Conservation (phyloP, 2,329 filamentous ascomycete species). For the Fusarium humuli region DNA sequence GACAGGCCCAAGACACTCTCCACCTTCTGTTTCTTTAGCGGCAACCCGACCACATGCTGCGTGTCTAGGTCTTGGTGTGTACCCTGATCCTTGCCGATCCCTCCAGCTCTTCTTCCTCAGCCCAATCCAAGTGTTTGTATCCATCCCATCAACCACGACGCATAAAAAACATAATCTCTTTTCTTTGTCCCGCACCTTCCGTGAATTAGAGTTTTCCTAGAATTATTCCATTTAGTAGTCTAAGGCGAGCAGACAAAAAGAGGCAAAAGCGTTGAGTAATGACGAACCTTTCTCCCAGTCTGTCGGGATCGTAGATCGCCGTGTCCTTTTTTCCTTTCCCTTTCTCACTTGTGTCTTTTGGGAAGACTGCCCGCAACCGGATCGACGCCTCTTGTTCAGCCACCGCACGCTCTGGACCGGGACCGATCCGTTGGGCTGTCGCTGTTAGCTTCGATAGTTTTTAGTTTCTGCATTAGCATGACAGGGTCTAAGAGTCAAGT, state of each 20-base stretch:
- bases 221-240: neutral
- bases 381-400: slow-evolving; percentile 28
- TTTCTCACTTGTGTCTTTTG: slow-evolving; percentile 16
- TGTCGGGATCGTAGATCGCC: slow-evolving; percentile 24
- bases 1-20: neutral
- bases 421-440: slow-evolving; percentile 28
- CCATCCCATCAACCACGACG: neutral
- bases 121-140: slow-evolving; percentile 10
- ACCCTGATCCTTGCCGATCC: slow-evolving; percentile 22
- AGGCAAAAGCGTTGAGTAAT: slow-evolving; percentile 4
- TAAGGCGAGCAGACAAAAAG: neutral
- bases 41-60: neutral
- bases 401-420: slow-evolving; percentile 38
- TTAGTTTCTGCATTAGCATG: slow-evolving; percentile 26
- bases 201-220: slow-evolving; percentile 8
- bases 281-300: neutral
- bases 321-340: neutral
- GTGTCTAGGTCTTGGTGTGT: neutral
- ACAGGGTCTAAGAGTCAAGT: slow-evolving; percentile 31
- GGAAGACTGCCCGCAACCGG: slow-evolving; percentile 13
- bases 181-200: neutral
- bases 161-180: slow-evolving; percentile 16
- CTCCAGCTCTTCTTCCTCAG: neutral
- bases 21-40: slow-evolving; percentile 6
- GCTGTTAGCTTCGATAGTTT: slow-evolving; percentile 43